Evolutionary conservation across 257 asterid species (phyloP), one percentile per base, ranked within the genome.

Genomic region (Fraxinus quadrangulata): DNA sequence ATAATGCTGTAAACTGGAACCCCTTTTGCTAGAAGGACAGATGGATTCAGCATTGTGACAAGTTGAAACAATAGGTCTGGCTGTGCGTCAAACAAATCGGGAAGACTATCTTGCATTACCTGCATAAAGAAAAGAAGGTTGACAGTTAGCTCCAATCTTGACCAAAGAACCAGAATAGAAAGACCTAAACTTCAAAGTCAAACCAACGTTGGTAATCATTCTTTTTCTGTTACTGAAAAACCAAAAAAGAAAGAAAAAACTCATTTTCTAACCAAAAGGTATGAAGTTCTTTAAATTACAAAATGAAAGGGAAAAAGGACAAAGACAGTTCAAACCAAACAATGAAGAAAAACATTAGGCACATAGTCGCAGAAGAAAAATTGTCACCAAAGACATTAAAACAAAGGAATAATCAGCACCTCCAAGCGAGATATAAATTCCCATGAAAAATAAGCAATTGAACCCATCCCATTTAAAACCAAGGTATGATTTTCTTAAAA

Each of bases 51-150:
- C 99, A 94, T 94, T 7, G 99, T 94, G 73, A 94, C 92, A 45
- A 94, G 97, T 92, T 94, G 99, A 86, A 94, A 94, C 81, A 94
- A 79, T 74, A 94, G 87, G 81, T 94, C 99, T 3, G 97, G 99
- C 70, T 94, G 99, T 56, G 97, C 95, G 81, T 94, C 99, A 84
- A 94, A 94, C 84, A 94, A 88, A 88, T 94, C 97, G 36, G 99
- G 99, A 73, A 94, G 92, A 85, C 95, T 87, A 71, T 87, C 83
- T 49, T 91, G 90, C 97, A 94, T 94, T 70, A 91, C 97, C 97
- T 94, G 87, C 82, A 80, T 19, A 63, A 71, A 56, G 68, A 75
- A 37, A 66, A 66, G 70, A 56, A n/a, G 23, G 7, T 31, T 31
- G 34, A 42, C 70, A 24, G 59, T 80, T 14, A 65, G 76, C 49